Evolutionary conservation across 345 rosid genomes (phyloP), one percentile per base, ranked within the genome.

Genomic region (Capsella bursapastoris): DNA sequence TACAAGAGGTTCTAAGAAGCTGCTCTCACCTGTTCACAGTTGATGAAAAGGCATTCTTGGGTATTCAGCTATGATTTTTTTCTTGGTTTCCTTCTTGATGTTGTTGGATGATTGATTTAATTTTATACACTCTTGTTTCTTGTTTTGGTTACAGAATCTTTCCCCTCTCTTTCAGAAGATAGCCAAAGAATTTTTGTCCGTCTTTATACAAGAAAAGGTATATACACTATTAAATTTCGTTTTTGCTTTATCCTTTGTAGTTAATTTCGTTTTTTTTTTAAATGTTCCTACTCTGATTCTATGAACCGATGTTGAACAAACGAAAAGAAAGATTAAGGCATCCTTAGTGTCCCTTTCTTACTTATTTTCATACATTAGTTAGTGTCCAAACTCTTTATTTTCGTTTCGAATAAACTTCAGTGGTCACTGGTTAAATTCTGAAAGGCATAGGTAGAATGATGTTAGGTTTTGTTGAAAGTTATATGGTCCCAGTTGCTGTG

Each of bases 171-270:
- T 43, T 80, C 92, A 40, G 85, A 82, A 68, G 95, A 83, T 78
- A 81, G 97, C 80, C 97, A 90, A 73, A 85, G 95, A 83, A 89
- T 94, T 71, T 94, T 94, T 71, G 77, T 94, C 61, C 90, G 97
- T 78, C 95, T 94, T 75, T 90, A 90, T 80, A 76, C 83, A 31
- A 84, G 97, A 44, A 94, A 88, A 91, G 97, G 97, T 94, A 60
- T 52, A 68, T 34, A 11, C 8, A 70, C 34, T 53, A 29, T 70
- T 16, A 27, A 41, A 41, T 35, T 51, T 35, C 8, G 1, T 10
- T 43, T 61, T 15, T 45, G 58, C 51, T 43, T n/a, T 22, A 34
- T 14, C 32, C 10, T 27, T 73, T 68, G 35, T 70, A 32, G 9
- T 51, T 57, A 18, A 63, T 47, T 28, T 60, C 35, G 53, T 64